Percentiles rank a stretch among this genome's conserved stretches.
These are phyloP conservation scores for Phytophthora pini DNA, from an alignment of 352 stramenopile genomes.

Conservation along the genomic window DNA sequence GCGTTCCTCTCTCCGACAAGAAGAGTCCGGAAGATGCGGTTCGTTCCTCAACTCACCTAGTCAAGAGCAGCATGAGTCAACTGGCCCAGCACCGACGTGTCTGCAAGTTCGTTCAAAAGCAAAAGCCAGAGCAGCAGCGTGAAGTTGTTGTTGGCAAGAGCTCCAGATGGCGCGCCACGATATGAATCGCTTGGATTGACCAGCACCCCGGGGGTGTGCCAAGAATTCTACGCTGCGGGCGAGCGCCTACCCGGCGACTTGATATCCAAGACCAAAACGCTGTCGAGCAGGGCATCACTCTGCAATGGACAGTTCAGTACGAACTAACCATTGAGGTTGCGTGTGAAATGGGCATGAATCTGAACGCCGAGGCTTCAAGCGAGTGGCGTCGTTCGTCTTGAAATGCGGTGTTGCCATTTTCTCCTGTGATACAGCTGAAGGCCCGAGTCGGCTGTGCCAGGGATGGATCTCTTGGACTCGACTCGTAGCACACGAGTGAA, in stretches of 20 bases:
- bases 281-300: too few relatives aligned
- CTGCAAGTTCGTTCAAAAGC: constrained; percentile 22
- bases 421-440: too few relatives aligned
- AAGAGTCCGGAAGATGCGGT: neutral
- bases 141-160: constrained; percentile 30
- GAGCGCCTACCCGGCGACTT: constrained; percentile 9
- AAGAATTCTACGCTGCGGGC: constrained; percentile 41
- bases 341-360: too few relatives aligned
- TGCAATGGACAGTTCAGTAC: too few relatives aligned
- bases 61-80: constrained; percentile 35
- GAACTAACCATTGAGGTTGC: too few relatives aligned
- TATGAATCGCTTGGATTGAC: constrained; percentile 28
- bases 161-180: constrained; percentile 29
- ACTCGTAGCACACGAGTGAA: too few relatives aligned
- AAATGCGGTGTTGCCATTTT: too few relatives aligned
- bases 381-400: neutral
- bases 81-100: constrained; percentile 28
- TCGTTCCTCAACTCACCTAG: constrained; percentile 38
- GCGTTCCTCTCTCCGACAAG: neutral
- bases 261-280: too few relatives aligned
- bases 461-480: too few relatives aligned
- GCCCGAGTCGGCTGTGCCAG: too few relatives aligned
- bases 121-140: constrained; percentile 22
- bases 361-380: too few relatives aligned
- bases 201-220: constrained; percentile 34